A percentile compares a stretch with the other conserved stretches of the same genome.
These are phyloP conservation scores for Fusarium bulbicola DNA, from an alignment of 2,329 filamentous ascomycete genomes.

Conservation along the genomic window DNA sequence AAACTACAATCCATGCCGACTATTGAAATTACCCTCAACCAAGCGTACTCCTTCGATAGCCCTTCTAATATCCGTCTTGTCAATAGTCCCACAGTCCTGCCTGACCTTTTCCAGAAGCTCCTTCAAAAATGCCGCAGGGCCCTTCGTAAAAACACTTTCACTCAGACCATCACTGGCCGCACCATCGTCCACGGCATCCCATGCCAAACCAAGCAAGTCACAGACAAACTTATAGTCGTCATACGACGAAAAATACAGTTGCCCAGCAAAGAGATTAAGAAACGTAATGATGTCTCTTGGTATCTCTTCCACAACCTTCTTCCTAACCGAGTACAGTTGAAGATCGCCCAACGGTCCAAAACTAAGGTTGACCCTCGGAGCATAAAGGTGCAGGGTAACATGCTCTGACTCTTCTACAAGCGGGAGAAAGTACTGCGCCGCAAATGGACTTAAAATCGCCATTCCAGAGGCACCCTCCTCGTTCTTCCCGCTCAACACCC, in stretches of 20 bases:
- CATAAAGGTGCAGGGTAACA: conserved; percentile 60
- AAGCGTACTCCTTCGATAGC: conserved; percentile 48
- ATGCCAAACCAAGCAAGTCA: conserved; percentile 60
- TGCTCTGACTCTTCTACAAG: conserved; percentile 46
- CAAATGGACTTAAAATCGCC: conserved; percentile 63
- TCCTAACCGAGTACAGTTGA: conserved; percentile 24
- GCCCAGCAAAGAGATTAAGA: conserved; percentile 74
- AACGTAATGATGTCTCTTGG: conserved; percentile 51
- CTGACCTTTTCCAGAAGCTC: conserved; percentile 49
- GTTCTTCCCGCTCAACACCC: conserved; percentile 15
- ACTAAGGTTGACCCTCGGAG: conserved; percentile 52
- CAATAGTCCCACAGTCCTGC: conserved; percentile 49
- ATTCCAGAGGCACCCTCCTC: neutral
- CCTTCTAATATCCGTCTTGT: conserved; percentile 54
- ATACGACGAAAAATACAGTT: conserved; percentile 67
- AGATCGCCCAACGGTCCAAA: conserved; percentile 28
- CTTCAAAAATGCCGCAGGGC: conserved; percentile 51
- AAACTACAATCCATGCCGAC: too few relatives aligned
- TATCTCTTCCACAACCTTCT: neutral
- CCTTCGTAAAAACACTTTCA: conserved; percentile 39
- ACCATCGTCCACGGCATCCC: conserved; percentile 36
- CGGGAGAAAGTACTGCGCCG: conserved; percentile 62
- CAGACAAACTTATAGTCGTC: conserved; percentile 64
- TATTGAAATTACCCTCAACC: conserved; percentile 29
- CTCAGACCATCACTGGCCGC: neutral